Evolutionary conservation across 331 rosid species (phyloP).

Genomic region (Erythrophleum ivorense): DNA sequence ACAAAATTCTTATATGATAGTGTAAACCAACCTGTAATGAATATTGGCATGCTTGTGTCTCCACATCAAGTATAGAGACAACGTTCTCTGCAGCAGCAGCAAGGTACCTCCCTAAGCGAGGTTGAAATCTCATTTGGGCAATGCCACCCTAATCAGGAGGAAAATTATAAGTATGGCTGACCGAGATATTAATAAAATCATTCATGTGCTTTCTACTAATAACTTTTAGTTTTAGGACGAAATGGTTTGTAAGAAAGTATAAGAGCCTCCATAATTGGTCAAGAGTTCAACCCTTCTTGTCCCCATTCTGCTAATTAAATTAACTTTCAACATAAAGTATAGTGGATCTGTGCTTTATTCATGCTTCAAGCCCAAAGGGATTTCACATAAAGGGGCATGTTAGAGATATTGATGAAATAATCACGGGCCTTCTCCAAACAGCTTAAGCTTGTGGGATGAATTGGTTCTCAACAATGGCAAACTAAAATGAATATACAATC

Average conservation of each 20-base stretch:
- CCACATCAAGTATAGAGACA: constrained; percentile 90
- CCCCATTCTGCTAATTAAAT: not conserved
- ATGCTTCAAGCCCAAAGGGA: not conserved
- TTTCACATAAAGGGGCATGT: not conserved
- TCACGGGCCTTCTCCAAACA: not conserved
- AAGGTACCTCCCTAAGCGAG: constrained; percentile 82
- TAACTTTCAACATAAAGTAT: not conserved
- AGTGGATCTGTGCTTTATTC: not conserved
- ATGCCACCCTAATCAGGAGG: constrained; percentile 75
- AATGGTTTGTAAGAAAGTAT: not conserved
- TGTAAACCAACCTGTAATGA: constrained; percentile 71
- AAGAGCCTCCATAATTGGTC: not conserved
- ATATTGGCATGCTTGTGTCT: constrained; percentile 74
- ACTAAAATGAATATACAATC: constrained; percentile 14
- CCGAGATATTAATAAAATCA: not conserved
- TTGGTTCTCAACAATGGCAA: not conserved
- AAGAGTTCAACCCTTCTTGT: not conserved
- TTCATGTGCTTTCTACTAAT: not conserved
- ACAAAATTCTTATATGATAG: not conserved
- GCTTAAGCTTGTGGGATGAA: not conserved
- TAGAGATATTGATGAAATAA: not conserved
- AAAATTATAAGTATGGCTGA: not conserved
- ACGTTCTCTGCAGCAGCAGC: constrained; percentile 93
- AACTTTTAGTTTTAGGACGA: not conserved
- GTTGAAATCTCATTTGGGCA: constrained; percentile 90